Conservation (phyloP, 352 stramenopile genomes). For the Globisporangium iwayamae region DNA sequence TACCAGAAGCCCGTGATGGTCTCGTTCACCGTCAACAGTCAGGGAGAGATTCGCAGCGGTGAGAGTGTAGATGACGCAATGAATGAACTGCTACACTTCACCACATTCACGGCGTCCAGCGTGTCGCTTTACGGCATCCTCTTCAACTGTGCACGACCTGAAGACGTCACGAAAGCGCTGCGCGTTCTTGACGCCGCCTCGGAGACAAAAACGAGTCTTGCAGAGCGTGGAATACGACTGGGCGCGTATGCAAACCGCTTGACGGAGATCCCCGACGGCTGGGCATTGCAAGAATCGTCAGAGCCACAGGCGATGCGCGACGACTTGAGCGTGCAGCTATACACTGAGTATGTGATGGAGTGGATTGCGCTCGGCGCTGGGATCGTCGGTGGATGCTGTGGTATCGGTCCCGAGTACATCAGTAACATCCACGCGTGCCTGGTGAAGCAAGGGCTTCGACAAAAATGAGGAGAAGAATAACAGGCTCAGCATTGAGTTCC, state of each 20-base stretch:
- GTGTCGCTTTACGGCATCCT: conserved; percentile 59
- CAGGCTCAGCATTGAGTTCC: neutral
- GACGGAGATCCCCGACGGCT: conserved; percentile 70
- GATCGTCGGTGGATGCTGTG: conserved; percentile 90
- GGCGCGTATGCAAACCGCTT: conserved; percentile 89
- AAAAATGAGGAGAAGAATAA: neutral
- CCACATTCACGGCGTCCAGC: conserved; percentile 9
- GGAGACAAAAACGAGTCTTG: conserved; percentile 10
- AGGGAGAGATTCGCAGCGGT: conserved; percentile 72
- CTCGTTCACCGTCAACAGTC: conserved; percentile 75
- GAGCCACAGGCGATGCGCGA: conserved; percentile 78
- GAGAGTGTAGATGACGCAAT: conserved; percentile 50
- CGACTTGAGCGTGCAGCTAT: conserved; percentile 71
- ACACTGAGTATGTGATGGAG: conserved; percentile 61
- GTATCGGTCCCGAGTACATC: conserved; percentile 88
- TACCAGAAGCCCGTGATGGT: conserved; percentile 54
- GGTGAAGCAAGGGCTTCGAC: neutral
- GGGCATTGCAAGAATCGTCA: conserved; percentile 68
- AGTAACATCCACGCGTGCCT: conserved; percentile 33
- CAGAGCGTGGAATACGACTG: conserved; percentile 28
- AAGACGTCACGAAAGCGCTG: conserved; percentile 80
- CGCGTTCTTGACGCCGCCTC: conserved; percentile 38
- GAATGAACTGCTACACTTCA: conserved; percentile 34
- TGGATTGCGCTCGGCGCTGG: conserved; percentile 62
- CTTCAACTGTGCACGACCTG: conserved; percentile 89